Evolutionary conservation across 306 rosid species (phyloP).

Genomic region (Rubus parviflorus): DNA sequence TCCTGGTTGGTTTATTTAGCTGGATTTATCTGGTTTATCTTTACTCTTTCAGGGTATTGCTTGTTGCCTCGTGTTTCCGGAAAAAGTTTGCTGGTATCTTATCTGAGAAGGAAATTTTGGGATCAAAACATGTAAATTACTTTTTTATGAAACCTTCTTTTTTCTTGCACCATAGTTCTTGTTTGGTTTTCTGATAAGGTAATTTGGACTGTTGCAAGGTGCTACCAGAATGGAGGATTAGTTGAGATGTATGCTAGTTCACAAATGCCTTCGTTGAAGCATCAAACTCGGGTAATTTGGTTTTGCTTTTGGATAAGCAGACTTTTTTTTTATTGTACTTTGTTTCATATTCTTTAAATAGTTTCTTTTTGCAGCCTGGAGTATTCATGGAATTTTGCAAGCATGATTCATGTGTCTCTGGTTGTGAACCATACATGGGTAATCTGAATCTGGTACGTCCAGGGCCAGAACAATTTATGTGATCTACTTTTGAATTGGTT

Average conservation of each 20-base stretch:
- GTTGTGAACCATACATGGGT: conserved; percentile 48
- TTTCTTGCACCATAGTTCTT: conserved; percentile 5
- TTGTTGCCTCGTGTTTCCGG: conserved; percentile 65
- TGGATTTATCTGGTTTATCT: too few relatives aligned
- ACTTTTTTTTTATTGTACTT: conserved; percentile 19
- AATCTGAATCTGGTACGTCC: conserved; percentile 60
- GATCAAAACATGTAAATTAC: conserved; percentile 74
- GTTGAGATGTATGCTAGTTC: conserved; percentile 63
- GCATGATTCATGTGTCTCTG: conserved; percentile 52
- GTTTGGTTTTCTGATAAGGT: conserved; percentile 26
- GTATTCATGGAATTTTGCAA: conserved; percentile 54
- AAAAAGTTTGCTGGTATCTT: conserved; percentile 69
- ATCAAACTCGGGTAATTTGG: conserved; percentile 54
- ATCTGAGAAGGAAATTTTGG: conserved; percentile 76
- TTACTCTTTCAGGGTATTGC: conserved; percentile 87
- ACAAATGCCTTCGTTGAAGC: conserved; percentile 45
- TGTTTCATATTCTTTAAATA: conserved; percentile 17
- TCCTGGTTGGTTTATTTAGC: conserved; percentile 21
- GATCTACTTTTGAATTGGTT: conserved; percentile 8
- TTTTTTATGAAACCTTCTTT: conserved; percentile 22
- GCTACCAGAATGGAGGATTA: conserved; percentile 78
- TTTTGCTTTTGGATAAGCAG: conserved; percentile 11
- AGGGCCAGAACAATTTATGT: conserved; percentile 3
- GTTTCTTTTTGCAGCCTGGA: conserved; percentile 59
- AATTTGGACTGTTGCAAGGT: conserved; percentile 44